Evolutionary conservation across 2,329 filamentous ascomycete species (phyloP).

Genomic region (Hypoxylon rubiginosum): DNA sequence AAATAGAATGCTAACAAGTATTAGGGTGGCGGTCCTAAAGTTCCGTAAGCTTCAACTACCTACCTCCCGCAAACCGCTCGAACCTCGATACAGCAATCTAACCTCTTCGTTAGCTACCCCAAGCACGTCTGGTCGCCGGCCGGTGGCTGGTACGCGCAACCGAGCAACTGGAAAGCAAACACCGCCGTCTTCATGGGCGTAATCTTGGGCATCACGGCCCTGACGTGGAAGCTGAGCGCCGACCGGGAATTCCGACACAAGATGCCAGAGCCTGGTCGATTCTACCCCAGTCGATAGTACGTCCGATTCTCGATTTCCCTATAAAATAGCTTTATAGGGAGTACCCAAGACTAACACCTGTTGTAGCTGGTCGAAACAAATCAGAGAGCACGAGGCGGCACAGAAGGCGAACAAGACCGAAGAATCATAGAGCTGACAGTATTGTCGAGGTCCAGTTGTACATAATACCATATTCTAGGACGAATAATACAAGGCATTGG

Average conservation of each 20-base stretch:
- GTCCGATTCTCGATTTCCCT: slow-evolving; percentile 51
- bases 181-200: slow-evolving; percentile 81
- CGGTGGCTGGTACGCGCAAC: slow-evolving; percentile 97
- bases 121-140: slow-evolving; percentile 99
- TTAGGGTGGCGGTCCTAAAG: slow-evolving; percentile 80
- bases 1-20: slow-evolving; percentile 56
- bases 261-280: slow-evolving; percentile 83
- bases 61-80: slow-evolving; percentile 11
- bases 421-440: slow-evolving; percentile 42
- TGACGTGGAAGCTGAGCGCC: slow-evolving; percentile 79
- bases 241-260: slow-evolving; percentile 78
- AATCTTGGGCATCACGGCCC: slow-evolving; percentile 75
- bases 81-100: slow-evolving; percentile 26
- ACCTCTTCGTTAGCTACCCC: slow-evolving; percentile 76
- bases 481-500: slow-evolving; percentile 34
- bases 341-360: slow-evolving; percentile 13
- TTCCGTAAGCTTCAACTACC: slow-evolving; percentile 63
- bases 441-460: slow-evolving; percentile 35
- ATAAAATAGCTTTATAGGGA: background rate
- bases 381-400: slow-evolving; percentile 60
- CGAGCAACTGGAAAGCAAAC: slow-evolving; percentile 94
- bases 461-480: slow-evolving; percentile 39
- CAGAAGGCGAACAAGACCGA: slow-evolving; percentile 51
- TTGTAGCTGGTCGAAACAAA: slow-evolving; percentile 60
- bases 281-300: slow-evolving; percentile 90